Base-by-base conservation (phyloP, 1,284 basidiomycete species). In the Schizophyllum commune region DNA sequence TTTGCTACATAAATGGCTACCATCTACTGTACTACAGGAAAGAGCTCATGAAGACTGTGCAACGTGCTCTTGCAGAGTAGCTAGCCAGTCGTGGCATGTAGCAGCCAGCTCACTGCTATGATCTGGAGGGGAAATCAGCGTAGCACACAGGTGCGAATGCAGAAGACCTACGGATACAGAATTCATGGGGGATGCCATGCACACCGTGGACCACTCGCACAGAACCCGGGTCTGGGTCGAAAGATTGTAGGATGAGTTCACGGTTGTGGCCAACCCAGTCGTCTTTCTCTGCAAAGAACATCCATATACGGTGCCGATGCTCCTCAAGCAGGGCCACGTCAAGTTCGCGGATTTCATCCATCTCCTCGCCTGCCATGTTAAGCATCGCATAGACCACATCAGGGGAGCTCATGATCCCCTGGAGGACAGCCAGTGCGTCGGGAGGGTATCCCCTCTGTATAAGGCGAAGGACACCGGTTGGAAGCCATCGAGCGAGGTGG, bases 331-430 rank as follows among this genome's bases (percentile, higher is more conserved):
- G 66, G 2, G 65, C 64, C 9, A 21, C 27, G 62, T 88, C 84
- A 9, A 83, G 70, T 19, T 75, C 79, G 32, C 70, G 73, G 59
- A 89, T 83, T 1, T 67, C 74, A 11, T 73, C 68, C 83, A 88
- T 88, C 69, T 88, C 86, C 39, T 85, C 81, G 59, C 83, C 67
- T 1, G 83, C 85, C 81, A 88, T 85, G 33, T 70, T 74, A 52
- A 88, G 67, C 9, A 77, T 72, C 1, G 83, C 77, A 59, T 75
- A 75, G 51, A 86, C 75, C 32, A 75, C 73, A 5, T 69, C 62
- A 0, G 80, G 79, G 8, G 81, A 84, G n/a, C 69, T 67, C 20
- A 87, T 62, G 17, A 86, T 73, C 32, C 71, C 69, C 33, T 68
- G 73, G 13, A 89, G 71, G 13, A 83, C 80, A n/a, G 61, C 60